Evolutionary conservation across 257 asterid genomes (phyloP), one percentile per base, ranked within the genome.

Genomic region (Plantago major): DNA sequence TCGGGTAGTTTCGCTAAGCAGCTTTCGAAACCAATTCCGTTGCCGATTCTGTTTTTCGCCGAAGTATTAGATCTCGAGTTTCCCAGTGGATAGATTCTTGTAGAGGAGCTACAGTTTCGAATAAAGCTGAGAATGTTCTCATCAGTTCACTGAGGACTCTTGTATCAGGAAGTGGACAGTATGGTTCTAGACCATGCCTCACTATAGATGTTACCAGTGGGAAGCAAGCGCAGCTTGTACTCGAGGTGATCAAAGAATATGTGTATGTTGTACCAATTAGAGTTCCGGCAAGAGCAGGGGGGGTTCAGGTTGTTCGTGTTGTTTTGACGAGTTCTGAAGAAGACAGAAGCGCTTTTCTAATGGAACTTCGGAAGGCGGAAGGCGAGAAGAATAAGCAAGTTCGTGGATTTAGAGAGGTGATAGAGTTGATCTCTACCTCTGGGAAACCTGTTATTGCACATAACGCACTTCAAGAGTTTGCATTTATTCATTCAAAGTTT

Each of bases 371-470:
- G 49, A 75, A 81, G 44, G 63, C 59, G 81, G 93, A 82, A 73
- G 74, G 75, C 63, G 90, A 86, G 76, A 78, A 77, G 63, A 77
- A 70, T 69, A 74, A 58, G 69, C 78, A 66, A 55, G 72, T 76
- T 42, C 82, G 83, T 70, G 97, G 98, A 72, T 89, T 88, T 70
- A 75, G 95, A 42, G 95, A 83, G 81, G 95, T 86, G 89, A 79
- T 92, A 72, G 95, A 88, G 75, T 70, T 89, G 82, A 78, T 92
- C 73, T 84, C 97, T 30, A 38, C 76, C 74, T 88, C 97, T 73
- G 78, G 74, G 81, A 86, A 80, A 64, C 97, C 93, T 55, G 71
- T 92, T 58, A 84, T 92, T 70, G 94, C 79, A 67, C 95, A 86
- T 84, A 86, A 89, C 84, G 67, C 89, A 66, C 88, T 91, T 50